A percentile compares a stretch with the other conserved stretches of the same genome.
phyloP scores from a whole-genome alignment of 78 protist species.

The Planoprotostelium fungivorum region DNA sequence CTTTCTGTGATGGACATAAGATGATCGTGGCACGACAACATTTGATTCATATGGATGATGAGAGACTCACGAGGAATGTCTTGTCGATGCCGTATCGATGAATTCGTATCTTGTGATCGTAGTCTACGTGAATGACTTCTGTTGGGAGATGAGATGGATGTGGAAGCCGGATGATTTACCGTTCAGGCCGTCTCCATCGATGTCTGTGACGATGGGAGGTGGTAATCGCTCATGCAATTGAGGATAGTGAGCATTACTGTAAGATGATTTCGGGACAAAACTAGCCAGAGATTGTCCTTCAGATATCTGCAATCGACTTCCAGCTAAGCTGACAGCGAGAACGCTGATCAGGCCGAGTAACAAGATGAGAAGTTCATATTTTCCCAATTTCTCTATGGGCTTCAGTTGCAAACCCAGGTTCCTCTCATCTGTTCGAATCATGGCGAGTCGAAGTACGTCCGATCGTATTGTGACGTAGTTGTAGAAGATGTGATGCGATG shows the following conservation, averaged over 20 bases:
- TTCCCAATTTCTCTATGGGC: no score
- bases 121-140: constrained; percentile 43
- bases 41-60: neutral
- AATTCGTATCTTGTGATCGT: constrained; percentile 31
- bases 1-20: neutral
- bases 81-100: constrained; percentile 4
- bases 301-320: neutral
- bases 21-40: neutral
- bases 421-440: neutral
- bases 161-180: constrained; percentile 1
- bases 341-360: neutral
- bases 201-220: constrained; percentile 42
- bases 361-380: neutral
- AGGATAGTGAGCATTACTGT: constrained; percentile 50
- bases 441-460: neutral
- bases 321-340: neutral
- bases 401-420: neutral
- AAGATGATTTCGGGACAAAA: neutral
- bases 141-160: neutral
- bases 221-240: constrained; percentile 32
- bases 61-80: neutral
- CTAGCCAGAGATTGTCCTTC: neutral
- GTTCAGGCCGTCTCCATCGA: constrained; percentile 56
- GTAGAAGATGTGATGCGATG: neutral
- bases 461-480: neutral